These are phyloP conservation scores for Quercus berberidifolia DNA, from an alignment of 306 rosid species.

Conservation along the genomic window DNA sequence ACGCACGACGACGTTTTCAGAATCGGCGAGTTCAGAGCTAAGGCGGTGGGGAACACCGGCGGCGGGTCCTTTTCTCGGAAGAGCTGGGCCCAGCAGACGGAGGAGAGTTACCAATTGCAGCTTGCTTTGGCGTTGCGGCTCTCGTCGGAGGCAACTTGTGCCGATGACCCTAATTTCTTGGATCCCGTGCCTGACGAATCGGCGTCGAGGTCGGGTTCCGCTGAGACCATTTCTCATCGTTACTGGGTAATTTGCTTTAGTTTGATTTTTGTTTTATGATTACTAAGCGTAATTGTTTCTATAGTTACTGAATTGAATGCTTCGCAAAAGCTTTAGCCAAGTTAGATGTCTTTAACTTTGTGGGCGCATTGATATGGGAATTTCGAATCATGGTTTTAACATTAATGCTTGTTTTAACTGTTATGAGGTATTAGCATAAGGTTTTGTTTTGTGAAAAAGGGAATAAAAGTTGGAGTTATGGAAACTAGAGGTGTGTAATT, in stretches of 20 bases:
- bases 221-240: slow-evolving; percentile 76
- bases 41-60: slow-evolving; percentile 36
- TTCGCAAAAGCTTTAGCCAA: background rate
- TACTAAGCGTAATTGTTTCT: background rate
- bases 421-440: background rate
- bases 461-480: background rate
- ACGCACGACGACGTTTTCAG: slow-evolving; percentile 52
- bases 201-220: slow-evolving; percentile 32
- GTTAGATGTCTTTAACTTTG: background rate
- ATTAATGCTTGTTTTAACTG: background rate
- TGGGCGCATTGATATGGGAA: background rate
- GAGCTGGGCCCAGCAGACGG: slow-evolving; percentile 99
- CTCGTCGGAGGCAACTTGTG: slow-evolving; percentile 83
- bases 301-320: background rate
- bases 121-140: slow-evolving; percentile 81
- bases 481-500: too few species aligned
- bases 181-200: slow-evolving; percentile 66
- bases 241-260: slow-evolving; percentile 59
- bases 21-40: slow-evolving; percentile 44
- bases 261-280: background rate
- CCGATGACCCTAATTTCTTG: slow-evolving; percentile 90
- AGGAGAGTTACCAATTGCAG: slow-evolving; percentile 98
- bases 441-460: background rate
- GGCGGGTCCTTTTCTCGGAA: slow-evolving; percentile 58
- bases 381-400: background rate